These are phyloP conservation scores for Begonia peltatifolia DNA, from an alignment of 306 rosid species.

Conservation along the genomic window DNA sequence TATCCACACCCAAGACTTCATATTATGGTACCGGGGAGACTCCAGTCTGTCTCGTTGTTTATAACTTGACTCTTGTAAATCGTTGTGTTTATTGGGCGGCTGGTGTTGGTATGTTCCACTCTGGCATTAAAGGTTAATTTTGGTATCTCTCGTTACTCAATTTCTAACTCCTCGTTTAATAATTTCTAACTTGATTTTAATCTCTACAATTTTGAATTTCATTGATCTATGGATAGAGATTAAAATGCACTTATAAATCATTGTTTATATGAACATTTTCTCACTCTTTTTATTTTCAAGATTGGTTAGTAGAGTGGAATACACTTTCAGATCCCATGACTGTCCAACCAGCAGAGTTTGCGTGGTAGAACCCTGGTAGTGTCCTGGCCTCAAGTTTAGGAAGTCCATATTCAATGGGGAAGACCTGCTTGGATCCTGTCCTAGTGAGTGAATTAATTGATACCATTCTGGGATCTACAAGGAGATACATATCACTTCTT, in stretches of 20 bases:
- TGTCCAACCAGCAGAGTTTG: constrained; percentile 81
- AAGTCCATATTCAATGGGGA: constrained; percentile 87
- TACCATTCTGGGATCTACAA: constrained; percentile 50
- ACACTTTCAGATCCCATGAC: constrained; percentile 97
- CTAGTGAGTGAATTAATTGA: constrained; percentile 81
- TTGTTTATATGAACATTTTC: background rate
- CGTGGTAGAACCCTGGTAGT: constrained; percentile 81
- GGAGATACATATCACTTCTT: constrained; percentile 88
- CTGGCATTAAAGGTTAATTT: too few relatives aligned
- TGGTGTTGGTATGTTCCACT: too few relatives aligned
- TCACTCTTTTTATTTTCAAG: constrained; percentile 7
- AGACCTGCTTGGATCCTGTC: constrained; percentile 84
- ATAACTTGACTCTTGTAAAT: constrained; percentile 50
- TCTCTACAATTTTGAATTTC: too few relatives aligned
- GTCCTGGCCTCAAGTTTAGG: constrained; percentile 91
- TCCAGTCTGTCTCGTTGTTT: constrained; percentile 3
- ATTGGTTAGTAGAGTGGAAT: constrained; percentile 90
- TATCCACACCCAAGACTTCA: too few relatives aligned
- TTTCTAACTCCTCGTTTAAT: too few relatives aligned
- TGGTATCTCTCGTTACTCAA: too few relatives aligned
- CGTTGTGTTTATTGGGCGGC: constrained; percentile 4
- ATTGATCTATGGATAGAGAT: too few relatives aligned
- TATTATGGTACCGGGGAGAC: too few relatives aligned
- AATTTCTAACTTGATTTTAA: too few relatives aligned
- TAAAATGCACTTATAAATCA: too few relatives aligned